Evolutionary conservation across 495 filamentous ascomycete species (phyloP).

Genomic region (Lepidopterella palustris): DNA sequence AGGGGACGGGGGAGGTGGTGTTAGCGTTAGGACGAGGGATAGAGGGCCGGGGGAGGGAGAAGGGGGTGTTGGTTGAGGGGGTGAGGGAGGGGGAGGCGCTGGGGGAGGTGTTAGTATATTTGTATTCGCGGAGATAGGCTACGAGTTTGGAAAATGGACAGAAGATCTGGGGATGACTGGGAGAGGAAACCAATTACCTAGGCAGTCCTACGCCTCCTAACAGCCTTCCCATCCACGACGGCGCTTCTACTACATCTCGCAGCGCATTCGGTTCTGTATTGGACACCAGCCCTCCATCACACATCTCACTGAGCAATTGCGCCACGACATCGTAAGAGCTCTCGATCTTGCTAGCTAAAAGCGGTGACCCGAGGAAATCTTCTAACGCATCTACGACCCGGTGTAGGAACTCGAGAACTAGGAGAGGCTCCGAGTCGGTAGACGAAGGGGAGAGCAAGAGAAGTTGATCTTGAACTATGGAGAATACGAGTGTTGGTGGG

Average conservation of each 20-base stretch:
- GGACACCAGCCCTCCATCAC: conserved; percentile 82
- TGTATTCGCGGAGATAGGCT: no score
- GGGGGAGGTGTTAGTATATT: neutral
- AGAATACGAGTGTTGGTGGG: conserved; percentile 87
- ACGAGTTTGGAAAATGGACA: neutral
- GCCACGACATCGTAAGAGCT: conserved; percentile 88
- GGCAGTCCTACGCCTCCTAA: conserved; percentile 82
- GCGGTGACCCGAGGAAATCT: conserved; percentile 86
- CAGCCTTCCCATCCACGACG: conserved; percentile 82
- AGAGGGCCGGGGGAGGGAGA: conserved; percentile 11
- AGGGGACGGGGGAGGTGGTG: conserved; percentile 55
- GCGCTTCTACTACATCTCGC: conserved; percentile 83
- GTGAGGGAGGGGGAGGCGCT: conserved; percentile 40
- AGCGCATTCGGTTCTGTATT: conserved; percentile 92
- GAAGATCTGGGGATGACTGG: neutral
- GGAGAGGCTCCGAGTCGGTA: conserved; percentile 80
- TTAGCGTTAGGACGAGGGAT: conserved; percentile 32
- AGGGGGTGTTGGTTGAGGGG: conserved; percentile 18
- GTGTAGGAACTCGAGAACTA: conserved; percentile 94
- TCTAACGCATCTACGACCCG: conserved; percentile 88
- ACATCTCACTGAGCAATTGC: conserved; percentile 91
- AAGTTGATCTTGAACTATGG: conserved; percentile 75
- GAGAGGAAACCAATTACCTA: conserved; percentile 44
- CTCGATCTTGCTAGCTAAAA: conserved; percentile 80
- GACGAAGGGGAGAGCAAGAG: conserved; percentile 80